Percentiles rank a stretch among this genome's conserved stretches.
These are phyloP conservation scores for Fusarium beomiforme DNA, from an alignment of 2,329 filamentous ascomycete species.

Conservation along the genomic window DNA sequence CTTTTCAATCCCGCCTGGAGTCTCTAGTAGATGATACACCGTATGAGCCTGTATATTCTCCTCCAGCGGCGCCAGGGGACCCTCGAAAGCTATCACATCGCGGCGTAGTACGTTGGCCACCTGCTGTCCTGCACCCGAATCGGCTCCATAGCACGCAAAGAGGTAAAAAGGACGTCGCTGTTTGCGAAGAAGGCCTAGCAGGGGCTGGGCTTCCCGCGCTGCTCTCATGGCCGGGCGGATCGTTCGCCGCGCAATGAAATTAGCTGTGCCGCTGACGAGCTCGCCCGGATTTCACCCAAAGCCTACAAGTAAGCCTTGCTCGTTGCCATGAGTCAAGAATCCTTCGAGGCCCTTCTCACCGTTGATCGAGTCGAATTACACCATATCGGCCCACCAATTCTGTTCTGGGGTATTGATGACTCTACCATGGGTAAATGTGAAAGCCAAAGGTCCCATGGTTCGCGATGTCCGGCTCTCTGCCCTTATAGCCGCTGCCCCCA, in stretches of 20 bases:
- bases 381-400: neutral
- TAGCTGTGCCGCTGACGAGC: neutral
- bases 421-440: neutral
- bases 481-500: neutral
- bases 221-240: neutral
- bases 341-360: neutral
- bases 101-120: neutral
- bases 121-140: neutral
- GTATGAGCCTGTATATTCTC: neutral
- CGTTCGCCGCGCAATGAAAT: neutral
- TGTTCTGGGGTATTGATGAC: neutral
- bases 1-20: neutral
- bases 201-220: neutral
- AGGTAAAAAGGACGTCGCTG: neutral
- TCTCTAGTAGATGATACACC: neutral
- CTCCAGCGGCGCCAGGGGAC: neutral
- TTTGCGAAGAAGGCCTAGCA: neutral
- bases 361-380: neutral
- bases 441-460: neutral
- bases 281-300: neutral
- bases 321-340: neutral
- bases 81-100: neutral
- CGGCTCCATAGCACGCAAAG: neutral
- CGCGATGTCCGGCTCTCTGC: neutral
- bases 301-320: neutral